Conservation (phyloP, 768 basidiomycete species). For the Pleurotus giganteus region DNA sequence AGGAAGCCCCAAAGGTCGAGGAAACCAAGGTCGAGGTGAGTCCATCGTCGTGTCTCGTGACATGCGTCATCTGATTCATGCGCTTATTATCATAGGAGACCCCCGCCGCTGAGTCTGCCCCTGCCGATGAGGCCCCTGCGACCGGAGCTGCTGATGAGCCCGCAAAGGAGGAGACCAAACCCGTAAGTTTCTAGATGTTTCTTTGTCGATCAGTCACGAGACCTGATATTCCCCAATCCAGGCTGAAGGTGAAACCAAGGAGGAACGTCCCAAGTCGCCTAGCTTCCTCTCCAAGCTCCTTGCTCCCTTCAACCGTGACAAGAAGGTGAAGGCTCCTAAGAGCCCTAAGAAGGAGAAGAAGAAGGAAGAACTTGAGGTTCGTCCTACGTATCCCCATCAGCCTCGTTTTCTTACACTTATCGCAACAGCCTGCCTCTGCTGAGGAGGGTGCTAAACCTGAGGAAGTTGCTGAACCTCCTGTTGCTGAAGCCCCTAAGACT, state of each 20-base stretch:
- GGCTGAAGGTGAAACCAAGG: slow-evolving; percentile 61
- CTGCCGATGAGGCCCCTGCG: slow-evolving; percentile 30
- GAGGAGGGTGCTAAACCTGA: slow-evolving; percentile 36
- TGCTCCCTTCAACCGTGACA: slow-evolving; percentile 70
- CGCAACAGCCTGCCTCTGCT: slow-evolving; percentile 33
- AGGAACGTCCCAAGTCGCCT: slow-evolving; percentile 81
- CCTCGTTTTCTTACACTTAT: background rate
- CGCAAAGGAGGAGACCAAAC: slow-evolving; percentile 43
- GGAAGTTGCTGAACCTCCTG: slow-evolving; percentile 34
- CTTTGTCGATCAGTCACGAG: slow-evolving; percentile 5
- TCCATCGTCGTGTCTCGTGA: background rate
- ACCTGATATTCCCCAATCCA: slow-evolving; percentile 23
- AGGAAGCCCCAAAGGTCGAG: slow-evolving; percentile 40
- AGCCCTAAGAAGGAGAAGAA: slow-evolving; percentile 83
- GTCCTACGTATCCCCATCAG: slow-evolving; percentile 13
- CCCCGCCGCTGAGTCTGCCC: slow-evolving; percentile 25
- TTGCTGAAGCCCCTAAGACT: slow-evolving; percentile 37
- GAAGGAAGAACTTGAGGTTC: slow-evolving; percentile 66
- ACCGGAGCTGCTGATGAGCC: slow-evolving; percentile 32
- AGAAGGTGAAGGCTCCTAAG: slow-evolving; percentile 67
- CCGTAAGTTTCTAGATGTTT: slow-evolving; percentile 22
- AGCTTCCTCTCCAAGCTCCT: slow-evolving; percentile 75
- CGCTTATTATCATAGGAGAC: slow-evolving; percentile 29
- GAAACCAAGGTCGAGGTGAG: slow-evolving; percentile 37
- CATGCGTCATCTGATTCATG: slow-evolving; percentile 3